Evolutionary conservation across 805 yeast genomes (phyloP), one percentile per base, ranked within the genome.

Genomic region (Trichomonascus vanleenenianus): DNA sequence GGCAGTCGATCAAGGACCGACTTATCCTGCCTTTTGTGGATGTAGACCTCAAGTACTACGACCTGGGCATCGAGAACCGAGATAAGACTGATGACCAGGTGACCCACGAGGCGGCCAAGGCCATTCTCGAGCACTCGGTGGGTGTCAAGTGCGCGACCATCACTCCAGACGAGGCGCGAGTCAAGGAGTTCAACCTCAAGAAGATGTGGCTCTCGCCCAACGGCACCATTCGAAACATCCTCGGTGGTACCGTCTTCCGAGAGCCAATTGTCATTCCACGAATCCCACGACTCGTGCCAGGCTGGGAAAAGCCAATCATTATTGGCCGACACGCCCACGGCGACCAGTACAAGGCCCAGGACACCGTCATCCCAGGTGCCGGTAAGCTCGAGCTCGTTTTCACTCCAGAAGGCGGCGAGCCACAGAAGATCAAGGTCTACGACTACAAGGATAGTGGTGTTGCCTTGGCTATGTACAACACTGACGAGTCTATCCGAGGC

Each of bases 131-230:
- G 66, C 83, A 86, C 65, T 85, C 86, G 45, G 97, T 91, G 47
- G 97, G 95, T 27, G 86, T 91, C 57, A 91, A 91, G 71, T 91
- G 97, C 72, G 97, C 97, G 47, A 91, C 97, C 43, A 91, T 91
- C 65, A 91, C 97, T n/a, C 97, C 97, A 6, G 68, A 65, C 48
- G 97, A 91, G 71, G 93, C 86, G 40, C 80, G 97, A 60, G 97
- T 91, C 44, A 72, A 85, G 66, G 97, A 91, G 67, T 91, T 87
- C 67, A 71, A 76, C 46, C 75, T 91, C 66, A 88, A 91, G 72
- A 84, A 88, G 66, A 91, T 91, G 97, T 91, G 97, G 97, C 75
- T 83, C 49, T 86, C 96, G 12, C 97, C 97, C 53, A 91, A 91
- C 68, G 97, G 97, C 50, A 91, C 97, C 42, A 85, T 91, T 64